A percentile compares a stretch with the other conserved stretches of the same genome.
Evolutionary conservation across 495 filamentous ascomycete genomes (phyloP).

Genomic region (Cladorrhinum samala): DNA sequence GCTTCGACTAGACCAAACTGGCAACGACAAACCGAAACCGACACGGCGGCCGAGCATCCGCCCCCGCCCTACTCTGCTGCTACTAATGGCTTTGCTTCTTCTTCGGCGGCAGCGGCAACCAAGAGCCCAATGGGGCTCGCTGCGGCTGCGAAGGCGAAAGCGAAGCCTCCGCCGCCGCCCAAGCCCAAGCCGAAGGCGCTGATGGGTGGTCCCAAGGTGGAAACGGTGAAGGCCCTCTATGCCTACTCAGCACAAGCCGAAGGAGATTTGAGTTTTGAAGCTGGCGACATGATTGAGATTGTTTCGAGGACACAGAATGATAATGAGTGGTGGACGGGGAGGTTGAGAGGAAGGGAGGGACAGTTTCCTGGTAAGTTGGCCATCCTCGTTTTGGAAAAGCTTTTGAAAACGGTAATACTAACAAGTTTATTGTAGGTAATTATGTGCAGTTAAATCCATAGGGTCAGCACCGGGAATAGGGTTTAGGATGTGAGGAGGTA

Average conservation of each 20-base stretch:
- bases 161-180: slow-evolving; percentile 76
- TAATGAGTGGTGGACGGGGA: slow-evolving; percentile 96
- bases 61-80: slow-evolving; percentile 54
- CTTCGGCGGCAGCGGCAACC: slow-evolving; percentile 10
- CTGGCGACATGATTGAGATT: slow-evolving; percentile 90
- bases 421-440: slow-evolving; percentile 29
- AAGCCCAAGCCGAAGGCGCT: slow-evolving; percentile 79
- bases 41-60: slow-evolving; percentile 23
- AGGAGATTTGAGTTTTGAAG: slow-evolving; percentile 84
- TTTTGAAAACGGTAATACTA: slow-evolving; percentile 3
- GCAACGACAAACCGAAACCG: slow-evolving; percentile 17
- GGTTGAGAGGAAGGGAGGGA: slow-evolving; percentile 66
- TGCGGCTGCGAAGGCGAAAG: slow-evolving; percentile 69
- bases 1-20: slow-evolving; percentile 12
- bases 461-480: no score
- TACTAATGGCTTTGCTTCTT: background rate
- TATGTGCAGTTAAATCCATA: slow-evolving; percentile 37
- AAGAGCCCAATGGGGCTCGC: slow-evolving; percentile 47
- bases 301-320: slow-evolving; percentile 70
- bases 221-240: slow-evolving; percentile 80
- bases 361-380: slow-evolving; percentile 83
- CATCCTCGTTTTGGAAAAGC: background rate
- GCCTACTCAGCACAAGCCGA: slow-evolving; percentile 96
- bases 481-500: no score
- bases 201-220: slow-evolving; percentile 53